Evolutionary conservation across 2,329 filamentous ascomycete species (phyloP), one percentile per base, ranked within the genome.

Genomic region (Herpomyces periplanetae): DNA sequence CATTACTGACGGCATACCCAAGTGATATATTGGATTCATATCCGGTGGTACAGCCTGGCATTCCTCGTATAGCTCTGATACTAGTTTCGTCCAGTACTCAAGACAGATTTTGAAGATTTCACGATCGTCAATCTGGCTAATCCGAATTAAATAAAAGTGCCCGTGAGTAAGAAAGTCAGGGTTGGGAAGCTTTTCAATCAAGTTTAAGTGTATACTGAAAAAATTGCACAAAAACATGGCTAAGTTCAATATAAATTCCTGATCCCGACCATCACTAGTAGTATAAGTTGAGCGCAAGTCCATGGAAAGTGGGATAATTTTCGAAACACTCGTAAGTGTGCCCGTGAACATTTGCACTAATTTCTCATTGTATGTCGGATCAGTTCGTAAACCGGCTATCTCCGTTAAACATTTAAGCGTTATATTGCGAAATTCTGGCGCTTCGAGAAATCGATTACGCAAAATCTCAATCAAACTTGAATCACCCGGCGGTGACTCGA

Each of bases 91-190:
- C 80, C 80, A 96, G 44, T 96, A 96, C 38, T 96, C 84, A 25
- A 96, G 47, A 36, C 68, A 85, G 33, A 96, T 96, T 50, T 96
- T 96, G 55, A 96, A 96, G 27, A 96, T 87, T 38, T 96, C 80
- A 21, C 80, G 62, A 34, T 96, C 84, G 29, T 96, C 80, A 28
- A 96, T 96, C 42, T 96, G 73, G 18, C 73, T 88, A 38, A 96
- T 88, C 26, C 75, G 62, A 33, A 96, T 88, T 7, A 96, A 57
- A 40, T 96, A 96, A 41, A 85, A 91, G 40, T 96, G 80, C 8
- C 69, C 75, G 34, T 96, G 80, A 1, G 69, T 66, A 16, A 96
- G 59, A 39, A 68, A 96, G 32, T 96, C 80, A 28, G 61, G 56
- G 41, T 91, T 91, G 11, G 80, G 75, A 10, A 96, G 51, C 31